Evolutionary conservation across 352 stramenopile genomes (phyloP).

Genomic region (Phytophthora pisi): DNA sequence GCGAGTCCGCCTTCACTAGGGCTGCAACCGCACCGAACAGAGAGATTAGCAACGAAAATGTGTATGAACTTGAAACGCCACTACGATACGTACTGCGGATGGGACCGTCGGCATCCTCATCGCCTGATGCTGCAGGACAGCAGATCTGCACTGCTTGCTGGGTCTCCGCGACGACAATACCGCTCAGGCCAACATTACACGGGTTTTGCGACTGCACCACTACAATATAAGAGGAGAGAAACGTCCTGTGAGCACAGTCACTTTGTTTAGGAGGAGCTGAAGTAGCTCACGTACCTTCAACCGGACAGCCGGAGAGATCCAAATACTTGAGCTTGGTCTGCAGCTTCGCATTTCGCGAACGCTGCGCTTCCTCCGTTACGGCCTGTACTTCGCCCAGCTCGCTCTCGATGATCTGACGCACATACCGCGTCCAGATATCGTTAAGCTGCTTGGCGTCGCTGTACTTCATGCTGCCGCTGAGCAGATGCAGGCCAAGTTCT

Average conservation of each 20-base stretch:
- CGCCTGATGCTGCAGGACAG: slow-evolving; percentile 26
- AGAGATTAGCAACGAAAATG: slow-evolving; percentile 4
- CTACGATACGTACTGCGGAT: slow-evolving; percentile 58
- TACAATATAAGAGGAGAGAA: slow-evolving; percentile 27
- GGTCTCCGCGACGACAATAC: slow-evolving; percentile 74
- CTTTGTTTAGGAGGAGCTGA: background rate
- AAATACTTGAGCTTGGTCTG: slow-evolving; percentile 63
- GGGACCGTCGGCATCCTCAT: slow-evolving; percentile 21
- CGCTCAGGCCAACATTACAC: slow-evolving; percentile 50
- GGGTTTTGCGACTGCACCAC: slow-evolving; percentile 68
- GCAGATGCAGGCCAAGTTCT: slow-evolving; percentile 58
- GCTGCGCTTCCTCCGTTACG: slow-evolving; percentile 26
- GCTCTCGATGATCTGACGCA: slow-evolving; percentile 51
- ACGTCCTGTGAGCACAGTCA: background rate
- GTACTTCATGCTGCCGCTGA: slow-evolving; percentile 56
- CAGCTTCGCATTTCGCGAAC: slow-evolving; percentile 32
- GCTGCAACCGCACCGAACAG: slow-evolving; percentile 30
- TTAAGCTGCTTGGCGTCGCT: slow-evolving; percentile 65
- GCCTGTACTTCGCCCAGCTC: slow-evolving; percentile 42
- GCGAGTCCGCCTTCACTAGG: slow-evolving; percentile 50
- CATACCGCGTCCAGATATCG: slow-evolving; percentile 71
- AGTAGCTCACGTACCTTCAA: slow-evolving; percentile 52
- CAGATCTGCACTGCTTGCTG: slow-evolving; percentile 66
- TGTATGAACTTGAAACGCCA: background rate
- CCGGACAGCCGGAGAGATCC: slow-evolving; percentile 70